Base-by-base conservation (phyloP, 1,284 basidiomycete genomes). In the Trametes polyzona region DNA sequence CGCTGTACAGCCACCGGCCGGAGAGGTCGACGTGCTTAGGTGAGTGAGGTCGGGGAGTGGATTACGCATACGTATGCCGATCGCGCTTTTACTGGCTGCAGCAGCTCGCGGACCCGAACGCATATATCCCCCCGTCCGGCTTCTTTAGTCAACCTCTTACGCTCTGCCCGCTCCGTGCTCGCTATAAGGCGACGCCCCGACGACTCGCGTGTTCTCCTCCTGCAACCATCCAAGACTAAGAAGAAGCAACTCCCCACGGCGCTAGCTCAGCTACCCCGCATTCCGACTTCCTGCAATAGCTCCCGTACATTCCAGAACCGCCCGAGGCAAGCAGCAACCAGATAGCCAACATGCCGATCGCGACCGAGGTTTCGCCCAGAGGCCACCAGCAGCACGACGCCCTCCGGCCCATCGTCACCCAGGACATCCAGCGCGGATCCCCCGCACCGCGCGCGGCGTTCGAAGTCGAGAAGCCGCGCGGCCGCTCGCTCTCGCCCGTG, bases 401-500 rank as follows among this genome's bases (percentile, higher is more conserved):
- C 36, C 53, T 52, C 37, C 51, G 29, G 27, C 50, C 41, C 17
- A 55, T 57, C 35, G 27, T 44, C 17, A 59, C 55, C 21, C 56
- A 61, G 24, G 54, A 58, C 37, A 32, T 51, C 52, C 49, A 55
- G 48, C 55, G 48, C 57, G 52, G 51, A 57, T 59, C 61, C 44
- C 44, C 47, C 52, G 51, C 58, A 36, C 55, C 61, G 9, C 33
- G 32, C n/a, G n/a, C n/a, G n/a, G n/a, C n/a, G 30, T 63, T 63
- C 53, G 58, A 63, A 51, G 56, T 63, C 40, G 61, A 63, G 55
- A 57, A 55, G 43, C 56, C 52, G 21, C 58, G 58, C 26, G 55
- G 58, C 33, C 61, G 56, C 48, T 59, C 61, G 7, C 48, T 55
- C 32, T 59, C 57, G 1, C 61, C 58, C 27, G 42, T 57, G 21